phyloP scores from a whole-genome alignment of 495 filamentous ascomycete genomes.

The Jackrogersella multiformis region DNA sequence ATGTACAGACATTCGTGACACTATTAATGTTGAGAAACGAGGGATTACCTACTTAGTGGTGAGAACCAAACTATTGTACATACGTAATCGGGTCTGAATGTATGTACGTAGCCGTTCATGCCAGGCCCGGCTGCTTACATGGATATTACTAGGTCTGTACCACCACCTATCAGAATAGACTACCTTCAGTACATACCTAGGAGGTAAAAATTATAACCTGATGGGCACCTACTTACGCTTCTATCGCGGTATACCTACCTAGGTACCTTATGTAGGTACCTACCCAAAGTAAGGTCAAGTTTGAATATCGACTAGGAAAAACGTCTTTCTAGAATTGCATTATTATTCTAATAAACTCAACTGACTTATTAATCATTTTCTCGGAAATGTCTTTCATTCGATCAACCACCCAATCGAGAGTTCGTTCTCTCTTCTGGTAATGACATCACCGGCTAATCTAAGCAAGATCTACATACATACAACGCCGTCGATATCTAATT shows the following conservation, averaged over 20 bases:
- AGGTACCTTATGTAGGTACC: too few relatives aligned
- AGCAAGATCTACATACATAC: slow-evolving; percentile 29
- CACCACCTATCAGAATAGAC: background rate
- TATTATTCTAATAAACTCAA: too few relatives aligned
- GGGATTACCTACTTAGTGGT: background rate
- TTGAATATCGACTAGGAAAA: background rate
- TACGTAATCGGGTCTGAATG: slow-evolving; percentile 6
- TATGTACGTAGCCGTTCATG: slow-evolving; percentile 7
- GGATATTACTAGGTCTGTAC: background rate
- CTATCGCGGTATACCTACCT: too few relatives aligned
- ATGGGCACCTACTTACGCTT: too few relatives aligned
- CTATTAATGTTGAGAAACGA: too few relatives aligned
- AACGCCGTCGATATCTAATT: slow-evolving; percentile 23
- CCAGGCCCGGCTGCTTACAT: background rate
- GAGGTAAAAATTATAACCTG: too few relatives aligned
- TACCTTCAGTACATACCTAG: too few relatives aligned
- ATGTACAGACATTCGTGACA: too few relatives aligned
- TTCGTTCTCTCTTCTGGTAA: background rate
- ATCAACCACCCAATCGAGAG: too few relatives aligned
- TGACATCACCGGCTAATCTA: slow-evolving; percentile 28
- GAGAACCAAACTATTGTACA: background rate
- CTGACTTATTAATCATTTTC: too few relatives aligned
- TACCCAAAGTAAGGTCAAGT: too few relatives aligned
- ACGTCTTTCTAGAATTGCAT: background rate
- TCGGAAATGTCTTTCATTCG: too few relatives aligned